A percentile compares a stretch with the other conserved stretches of the same genome.
Evolutionary conservation across 2,329 filamentous ascomycete genomes (phyloP).

Genomic region (Fusarium luffae): DNA sequence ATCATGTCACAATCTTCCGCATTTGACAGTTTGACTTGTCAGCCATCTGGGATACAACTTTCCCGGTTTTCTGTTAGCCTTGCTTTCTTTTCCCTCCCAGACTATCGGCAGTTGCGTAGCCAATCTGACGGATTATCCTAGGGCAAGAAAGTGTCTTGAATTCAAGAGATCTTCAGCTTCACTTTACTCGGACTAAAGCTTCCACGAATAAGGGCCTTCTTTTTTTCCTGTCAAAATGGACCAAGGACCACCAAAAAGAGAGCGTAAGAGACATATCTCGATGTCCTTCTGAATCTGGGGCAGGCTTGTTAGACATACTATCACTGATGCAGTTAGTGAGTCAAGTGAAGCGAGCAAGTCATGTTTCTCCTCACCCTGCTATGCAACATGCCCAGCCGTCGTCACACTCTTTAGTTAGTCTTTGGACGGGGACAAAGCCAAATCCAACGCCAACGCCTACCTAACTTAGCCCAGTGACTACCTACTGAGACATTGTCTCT

Average conservation of each 20-base stretch:
- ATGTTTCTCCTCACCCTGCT: constrained; percentile 14
- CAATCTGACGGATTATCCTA: not conserved
- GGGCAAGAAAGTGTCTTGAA: not conserved
- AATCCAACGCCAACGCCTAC: not conserved
- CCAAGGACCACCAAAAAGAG: not conserved
- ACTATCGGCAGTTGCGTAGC: constrained; percentile 23
- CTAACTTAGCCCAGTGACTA: not conserved
- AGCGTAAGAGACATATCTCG: constrained; percentile 1
- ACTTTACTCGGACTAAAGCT: not conserved
- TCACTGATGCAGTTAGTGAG: constrained; percentile 17
- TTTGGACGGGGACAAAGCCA: constrained; percentile 14
- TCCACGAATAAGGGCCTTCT: constrained; percentile 8
- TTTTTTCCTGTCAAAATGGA: not conserved
- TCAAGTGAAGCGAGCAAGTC: not conserved
- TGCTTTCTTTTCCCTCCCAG: constrained; percentile 14
- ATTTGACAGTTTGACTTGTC: constrained; percentile 37
- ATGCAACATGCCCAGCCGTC: constrained; percentile 21
- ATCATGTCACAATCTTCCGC: constrained; percentile 22
- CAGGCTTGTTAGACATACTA: constrained; percentile 2
- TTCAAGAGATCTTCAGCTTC: not conserved
- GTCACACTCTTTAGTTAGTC: constrained; percentile 13
- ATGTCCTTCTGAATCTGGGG: not conserved
- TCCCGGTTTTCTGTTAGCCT: constrained; percentile 23
- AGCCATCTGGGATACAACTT: constrained; percentile 4
- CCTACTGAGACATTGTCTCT: constrained; percentile 23